These are phyloP conservation scores for Diaporthe sp. DNA, from an alignment of 2,329 filamentous ascomycete species.

Conservation along the genomic window DNA sequence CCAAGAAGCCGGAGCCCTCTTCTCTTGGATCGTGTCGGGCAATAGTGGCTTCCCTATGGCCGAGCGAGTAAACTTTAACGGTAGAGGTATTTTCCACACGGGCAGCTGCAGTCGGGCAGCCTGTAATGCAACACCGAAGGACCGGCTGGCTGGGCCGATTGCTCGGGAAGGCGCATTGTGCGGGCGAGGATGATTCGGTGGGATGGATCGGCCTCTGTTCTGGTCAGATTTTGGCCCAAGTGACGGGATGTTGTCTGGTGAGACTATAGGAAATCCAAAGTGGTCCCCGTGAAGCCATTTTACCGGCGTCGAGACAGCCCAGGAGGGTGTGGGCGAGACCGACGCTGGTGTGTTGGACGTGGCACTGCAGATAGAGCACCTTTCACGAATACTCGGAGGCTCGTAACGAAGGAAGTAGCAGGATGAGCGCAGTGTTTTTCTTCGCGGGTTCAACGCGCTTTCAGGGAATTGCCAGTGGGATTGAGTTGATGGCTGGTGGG, in stretches of 20 bases:
- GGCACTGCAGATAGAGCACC: constrained; percentile 31
- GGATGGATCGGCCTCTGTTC: background rate
- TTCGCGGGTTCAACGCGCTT: background rate
- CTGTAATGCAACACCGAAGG: background rate
- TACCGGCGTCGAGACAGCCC: background rate
- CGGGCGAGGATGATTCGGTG: background rate
- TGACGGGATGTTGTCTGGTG: background rate
- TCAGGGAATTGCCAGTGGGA: background rate
- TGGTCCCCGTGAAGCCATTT: background rate
- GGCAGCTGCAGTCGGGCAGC: constrained; percentile 15
- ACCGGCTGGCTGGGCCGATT: constrained; percentile 11
- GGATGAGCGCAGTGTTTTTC: background rate
- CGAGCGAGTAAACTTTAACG: background rate
- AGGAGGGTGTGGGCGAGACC: background rate
- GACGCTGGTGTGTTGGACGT: constrained; percentile 34
- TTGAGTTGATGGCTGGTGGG: background rate
- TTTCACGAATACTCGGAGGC: background rate
- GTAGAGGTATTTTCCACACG: background rate
- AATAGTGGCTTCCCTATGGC: background rate
- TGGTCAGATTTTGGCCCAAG: background rate
- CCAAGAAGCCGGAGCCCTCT: background rate
- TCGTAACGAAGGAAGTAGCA: background rate
- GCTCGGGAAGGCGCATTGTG: constrained; percentile 32
- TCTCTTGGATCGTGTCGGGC: background rate
- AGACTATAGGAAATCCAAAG: background rate